Base-by-base conservation (phyloP, 2,329 filamentous ascomycete species). In the Proliferodiscus dingleyae region DNA sequence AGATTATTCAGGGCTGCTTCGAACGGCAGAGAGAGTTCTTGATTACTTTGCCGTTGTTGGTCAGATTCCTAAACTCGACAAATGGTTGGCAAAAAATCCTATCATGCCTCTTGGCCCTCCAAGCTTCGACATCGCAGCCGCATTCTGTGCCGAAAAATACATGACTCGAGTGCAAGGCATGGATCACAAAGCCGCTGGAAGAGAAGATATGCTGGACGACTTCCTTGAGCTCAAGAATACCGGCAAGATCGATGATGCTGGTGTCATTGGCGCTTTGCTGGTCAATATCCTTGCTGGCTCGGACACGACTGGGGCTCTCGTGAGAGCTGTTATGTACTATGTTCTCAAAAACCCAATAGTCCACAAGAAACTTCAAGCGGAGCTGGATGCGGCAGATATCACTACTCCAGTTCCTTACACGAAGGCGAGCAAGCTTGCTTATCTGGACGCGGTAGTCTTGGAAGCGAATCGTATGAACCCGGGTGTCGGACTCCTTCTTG, bases 381-480 rank as follows among this genome's bases (percentile, higher is more conserved):
- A 75, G 50, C 57, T 75, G 19, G 60, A 68, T 36, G 54, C 45
- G 2, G 63, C 64, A 10, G 49, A 53, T 3, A 45, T 67, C n/a
- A 51, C 50, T 3, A 54, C 48, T 21, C 56, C 59, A 3, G 54
- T 57, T 2, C 42, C 52, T 4, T 62, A 58, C 43, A 37, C 36
- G 3, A 38, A 50, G n/a, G 53, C 61, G 28, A 64, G 52, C 23
- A 58, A 54, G 21, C 61, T 68, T 5, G 63, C 61, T 13, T 73
- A 77, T 54, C 67, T 80, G 7, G 66, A 72, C 34, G 75, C 74
- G 3, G 69, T 75, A 4, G 65, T 79, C 22, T 68, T 67, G 13
- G 77, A 81, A 53, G 64, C 69, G 1, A 60, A 72, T 51, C 68
- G 75, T 3, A 59, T 76, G 9, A 71, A 76, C 50, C 73, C 75